phyloP scores from a whole-genome alignment of 306 rosid genomes.

The Pachyrhizus erosus region DNA sequence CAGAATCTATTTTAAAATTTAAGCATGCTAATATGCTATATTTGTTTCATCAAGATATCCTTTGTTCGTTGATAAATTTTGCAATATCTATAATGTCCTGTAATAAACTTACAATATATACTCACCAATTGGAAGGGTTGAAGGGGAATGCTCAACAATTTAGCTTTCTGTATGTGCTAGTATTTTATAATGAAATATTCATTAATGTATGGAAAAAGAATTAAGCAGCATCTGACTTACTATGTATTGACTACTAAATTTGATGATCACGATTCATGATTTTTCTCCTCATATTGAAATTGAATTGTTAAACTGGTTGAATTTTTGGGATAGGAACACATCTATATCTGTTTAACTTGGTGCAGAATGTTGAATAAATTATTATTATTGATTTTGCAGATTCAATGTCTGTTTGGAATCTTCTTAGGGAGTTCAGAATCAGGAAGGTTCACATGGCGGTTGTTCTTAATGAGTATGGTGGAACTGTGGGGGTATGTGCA shows the following conservation, averaged over 20 bases:
- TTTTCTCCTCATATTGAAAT: constrained; percentile 16
- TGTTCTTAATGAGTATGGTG: constrained; percentile 97
- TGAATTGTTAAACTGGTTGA: constrained; percentile 10
- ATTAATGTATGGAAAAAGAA: neutral
- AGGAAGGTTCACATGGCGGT: constrained; percentile 99
- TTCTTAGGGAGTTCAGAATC: constrained; percentile 97
- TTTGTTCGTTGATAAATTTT: neutral
- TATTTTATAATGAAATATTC: neutral
- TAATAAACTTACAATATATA: neutral
- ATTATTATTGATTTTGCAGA: constrained; percentile 65
- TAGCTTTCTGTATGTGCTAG: neutral
- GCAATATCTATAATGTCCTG: neutral
- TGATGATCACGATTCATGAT: neutral
- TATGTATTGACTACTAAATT: neutral
- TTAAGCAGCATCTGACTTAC: neutral
- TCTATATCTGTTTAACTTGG: neutral
- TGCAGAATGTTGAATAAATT: constrained; percentile 38
- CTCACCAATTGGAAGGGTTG: neutral
- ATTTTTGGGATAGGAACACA: constrained; percentile 28
- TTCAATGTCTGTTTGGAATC: constrained; percentile 99
- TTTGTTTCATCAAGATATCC: neutral
- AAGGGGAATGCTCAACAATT: neutral
- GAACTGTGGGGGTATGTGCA: constrained; percentile 94
- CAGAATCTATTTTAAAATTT: neutral
- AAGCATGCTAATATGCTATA: neutral